These are phyloP conservation scores for Aspergillus alliaceus DNA, from an alignment of 2,329 filamentous ascomycete species.

Conservation along the genomic window DNA sequence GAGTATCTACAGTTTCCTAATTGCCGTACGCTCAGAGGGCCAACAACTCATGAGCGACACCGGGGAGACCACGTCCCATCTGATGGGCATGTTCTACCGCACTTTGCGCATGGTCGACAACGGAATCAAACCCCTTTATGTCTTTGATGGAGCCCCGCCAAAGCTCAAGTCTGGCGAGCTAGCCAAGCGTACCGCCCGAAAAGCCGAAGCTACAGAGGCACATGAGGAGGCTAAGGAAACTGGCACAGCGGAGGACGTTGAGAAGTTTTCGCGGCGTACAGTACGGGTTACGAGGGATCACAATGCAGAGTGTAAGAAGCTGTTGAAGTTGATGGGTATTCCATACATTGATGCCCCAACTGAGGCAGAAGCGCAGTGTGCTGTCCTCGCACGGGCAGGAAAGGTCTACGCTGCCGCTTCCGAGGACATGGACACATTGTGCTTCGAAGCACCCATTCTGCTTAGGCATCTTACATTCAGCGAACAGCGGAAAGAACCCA, in stretches of 20 bases:
- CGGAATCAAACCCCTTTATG: conserved; percentile 96
- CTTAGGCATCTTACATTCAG: conserved; percentile 93
- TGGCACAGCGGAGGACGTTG: conserved; percentile 93
- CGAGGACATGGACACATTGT: conserved; percentile 98
- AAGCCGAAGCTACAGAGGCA: conserved; percentile 84
- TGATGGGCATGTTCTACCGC: conserved; percentile 99
- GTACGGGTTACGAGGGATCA: conserved; percentile 96
- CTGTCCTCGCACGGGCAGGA: conserved; percentile 79
- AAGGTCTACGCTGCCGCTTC: conserved; percentile 97
- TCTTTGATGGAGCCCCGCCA: conserved; percentile 94
- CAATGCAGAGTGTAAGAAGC: conserved; percentile 87
- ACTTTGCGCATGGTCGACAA: conserved; percentile 98
- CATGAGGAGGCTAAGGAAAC: conserved; percentile 97
- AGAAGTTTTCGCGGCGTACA: conserved; percentile 92
- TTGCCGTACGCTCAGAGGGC: conserved; percentile 93
- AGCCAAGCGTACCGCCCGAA: conserved; percentile 92
- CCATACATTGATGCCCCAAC: conserved; percentile 94
- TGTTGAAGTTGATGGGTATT: conserved; percentile 93
- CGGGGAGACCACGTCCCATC: conserved; percentile 93
- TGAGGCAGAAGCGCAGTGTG: conserved; percentile 96
- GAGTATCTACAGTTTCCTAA: conserved; percentile 98
- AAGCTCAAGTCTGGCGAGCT: conserved; percentile 97
- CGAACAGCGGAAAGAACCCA: conserved; percentile 95
- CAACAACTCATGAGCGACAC: conserved; percentile 94
- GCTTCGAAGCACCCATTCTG: conserved; percentile 88